Percentiles rank a stretch among this genome's conserved stretches.
Evolutionary conservation across 257 asterid genomes (phyloP).

Genomic region (Scutellaria minor): DNA sequence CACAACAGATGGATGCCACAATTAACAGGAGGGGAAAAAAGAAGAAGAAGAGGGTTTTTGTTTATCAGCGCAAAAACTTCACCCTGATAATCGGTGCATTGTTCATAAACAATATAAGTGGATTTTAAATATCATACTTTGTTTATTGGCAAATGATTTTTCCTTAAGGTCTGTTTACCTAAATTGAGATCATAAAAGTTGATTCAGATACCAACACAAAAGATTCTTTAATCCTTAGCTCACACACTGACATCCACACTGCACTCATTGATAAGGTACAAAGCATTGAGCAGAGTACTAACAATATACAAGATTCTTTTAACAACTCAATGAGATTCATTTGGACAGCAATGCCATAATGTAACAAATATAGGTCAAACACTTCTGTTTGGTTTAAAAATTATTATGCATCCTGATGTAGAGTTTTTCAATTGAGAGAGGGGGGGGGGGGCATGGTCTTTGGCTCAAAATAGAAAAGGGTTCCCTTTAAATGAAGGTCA

Average conservation of each 20-base stretch:
- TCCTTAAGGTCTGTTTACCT: neutral
- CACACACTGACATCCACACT: neutral
- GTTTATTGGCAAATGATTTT: neutral
- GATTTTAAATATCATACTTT: neutral
- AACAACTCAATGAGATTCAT: constrained; percentile 7
- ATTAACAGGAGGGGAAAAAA: neutral
- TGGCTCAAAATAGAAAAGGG: neutral
- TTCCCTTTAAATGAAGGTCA: neutral
- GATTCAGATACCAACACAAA: neutral
- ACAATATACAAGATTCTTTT: neutral
- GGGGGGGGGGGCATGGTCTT: neutral
- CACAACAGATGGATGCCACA: constrained; percentile 8
- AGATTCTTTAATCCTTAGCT: neutral
- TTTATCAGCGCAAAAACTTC: neutral
- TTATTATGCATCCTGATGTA: neutral
- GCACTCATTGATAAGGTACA: neutral
- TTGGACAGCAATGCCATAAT: neutral
- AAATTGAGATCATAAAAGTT: neutral
- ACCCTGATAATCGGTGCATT: neutral
- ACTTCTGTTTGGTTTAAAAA: neutral
- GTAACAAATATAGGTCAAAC: neutral
- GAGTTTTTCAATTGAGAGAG: neutral
- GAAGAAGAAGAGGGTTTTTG: neutral
- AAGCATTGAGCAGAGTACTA: neutral
- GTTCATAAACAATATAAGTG: neutral